These are phyloP conservation scores for Clarireedia homoeocarpa DNA, from an alignment of 2,329 filamentous ascomycete genomes.

Conservation along the genomic window DNA sequence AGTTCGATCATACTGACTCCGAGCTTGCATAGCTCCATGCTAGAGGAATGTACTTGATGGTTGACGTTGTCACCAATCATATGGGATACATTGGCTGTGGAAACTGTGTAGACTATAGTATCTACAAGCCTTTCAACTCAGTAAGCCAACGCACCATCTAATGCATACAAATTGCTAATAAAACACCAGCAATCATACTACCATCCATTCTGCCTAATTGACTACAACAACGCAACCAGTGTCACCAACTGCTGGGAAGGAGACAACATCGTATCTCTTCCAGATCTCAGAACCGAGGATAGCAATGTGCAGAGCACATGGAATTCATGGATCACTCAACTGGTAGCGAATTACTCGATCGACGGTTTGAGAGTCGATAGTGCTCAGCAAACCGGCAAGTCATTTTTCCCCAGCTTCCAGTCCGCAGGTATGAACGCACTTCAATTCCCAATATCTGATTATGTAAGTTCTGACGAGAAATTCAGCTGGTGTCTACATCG, in stretches of 20 bases:
- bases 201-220: slow-evolving; percentile 28
- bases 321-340: slow-evolving; percentile 21
- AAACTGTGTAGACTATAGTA: slow-evolving; percentile 32
- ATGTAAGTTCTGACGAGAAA: background rate
- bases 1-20: background rate
- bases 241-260: slow-evolving; percentile 24
- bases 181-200: slow-evolving; percentile 26
- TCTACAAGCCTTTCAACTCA: slow-evolving; percentile 34
- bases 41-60: slow-evolving; percentile 40
- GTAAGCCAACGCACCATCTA: slow-evolving; percentile 6
- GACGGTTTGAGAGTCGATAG: slow-evolving; percentile 46
- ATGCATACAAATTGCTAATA: background rate
- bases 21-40: slow-evolving; percentile 25
- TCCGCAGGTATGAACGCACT: slow-evolving; percentile 28
- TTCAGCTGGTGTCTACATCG: slow-evolving; percentile 48
- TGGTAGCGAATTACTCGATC: slow-evolving; percentile 30
- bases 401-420: slow-evolving; percentile 48
- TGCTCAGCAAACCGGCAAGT: slow-evolving; percentile 37
- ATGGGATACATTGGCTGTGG: slow-evolving; percentile 29
- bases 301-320: slow-evolving; percentile 18
- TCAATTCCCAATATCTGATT: slow-evolving; percentile 21
- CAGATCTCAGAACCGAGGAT: slow-evolving; percentile 27
- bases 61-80: slow-evolving; percentile 45
- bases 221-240: slow-evolving; percentile 31
- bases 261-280: slow-evolving; percentile 23